Evolutionary conservation across 306 rosid species (phyloP).

Genomic region (Prunus padus): DNA sequence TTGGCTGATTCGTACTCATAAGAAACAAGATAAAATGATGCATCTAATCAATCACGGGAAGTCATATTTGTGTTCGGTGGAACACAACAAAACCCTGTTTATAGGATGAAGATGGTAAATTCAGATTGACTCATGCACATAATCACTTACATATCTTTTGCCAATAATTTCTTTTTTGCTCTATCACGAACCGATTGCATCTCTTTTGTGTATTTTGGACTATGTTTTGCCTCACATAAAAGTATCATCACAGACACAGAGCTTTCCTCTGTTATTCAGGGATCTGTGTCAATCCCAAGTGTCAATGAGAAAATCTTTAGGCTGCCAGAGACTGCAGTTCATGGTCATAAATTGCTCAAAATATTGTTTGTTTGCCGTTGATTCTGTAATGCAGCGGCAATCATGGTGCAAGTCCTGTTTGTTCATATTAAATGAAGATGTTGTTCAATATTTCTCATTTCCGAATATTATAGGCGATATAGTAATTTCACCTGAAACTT

Average conservation of each 20-base stretch:
- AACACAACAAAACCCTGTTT: neutral
- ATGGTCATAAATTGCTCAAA: neutral
- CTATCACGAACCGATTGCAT: neutral
- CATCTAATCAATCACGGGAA: neutral
- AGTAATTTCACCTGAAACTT: conserved; percentile 1
- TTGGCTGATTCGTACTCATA: neutral
- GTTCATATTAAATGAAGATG: neutral
- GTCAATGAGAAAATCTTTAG: neutral
- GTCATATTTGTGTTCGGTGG: neutral
- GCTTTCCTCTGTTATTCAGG: neutral
- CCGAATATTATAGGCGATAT: neutral
- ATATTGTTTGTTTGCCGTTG: neutral
- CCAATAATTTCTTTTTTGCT: neutral
- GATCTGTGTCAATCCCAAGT: neutral
- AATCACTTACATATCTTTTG: neutral
- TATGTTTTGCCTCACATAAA: neutral
- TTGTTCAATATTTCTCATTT: neutral
- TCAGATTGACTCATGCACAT: neutral
- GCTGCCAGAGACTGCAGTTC: neutral
- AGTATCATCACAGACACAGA: neutral
- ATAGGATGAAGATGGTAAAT: neutral
- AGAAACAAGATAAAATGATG: neutral
- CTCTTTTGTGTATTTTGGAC: neutral
- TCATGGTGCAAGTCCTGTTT: neutral
- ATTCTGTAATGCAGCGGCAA: neutral